Conservation (phyloP, 2,329 filamentous ascomycete genomes). For the Aureobasidium sp. region DNA sequence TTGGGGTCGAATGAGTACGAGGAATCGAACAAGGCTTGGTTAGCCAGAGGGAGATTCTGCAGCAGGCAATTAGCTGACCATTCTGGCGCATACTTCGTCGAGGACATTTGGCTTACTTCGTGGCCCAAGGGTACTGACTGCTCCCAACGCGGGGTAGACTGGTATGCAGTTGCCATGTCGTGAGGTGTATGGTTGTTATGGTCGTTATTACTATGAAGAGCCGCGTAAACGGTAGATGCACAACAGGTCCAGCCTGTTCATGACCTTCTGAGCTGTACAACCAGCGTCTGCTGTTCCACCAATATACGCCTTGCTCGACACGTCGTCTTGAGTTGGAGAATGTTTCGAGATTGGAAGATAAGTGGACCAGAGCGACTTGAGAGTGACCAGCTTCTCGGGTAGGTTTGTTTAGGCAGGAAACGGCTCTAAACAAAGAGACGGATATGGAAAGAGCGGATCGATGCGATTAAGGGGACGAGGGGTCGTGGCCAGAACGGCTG, state of each 20-base stretch:
- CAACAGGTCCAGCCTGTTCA: slow-evolving; percentile 11
- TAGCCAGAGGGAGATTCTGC: neutral
- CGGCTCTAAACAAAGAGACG: slow-evolving; percentile 4
- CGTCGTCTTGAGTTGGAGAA: neutral
- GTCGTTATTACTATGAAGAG: neutral
- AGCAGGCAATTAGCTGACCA: neutral
- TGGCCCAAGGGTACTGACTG: slow-evolving; percentile 5
- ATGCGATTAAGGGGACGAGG: slow-evolving; percentile 6
- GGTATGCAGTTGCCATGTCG: slow-evolving; percentile 10
- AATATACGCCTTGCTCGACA: neutral
- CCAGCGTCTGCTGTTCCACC: slow-evolving; percentile 3
- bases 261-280: neutral
- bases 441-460: slow-evolving; percentile 2
- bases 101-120: neutral
- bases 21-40: neutral
- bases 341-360: neutral
- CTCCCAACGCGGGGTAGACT: slow-evolving; percentile 11
- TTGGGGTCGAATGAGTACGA: slow-evolving; percentile 2
- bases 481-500: neutral
- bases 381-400: neutral
- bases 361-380: neutral
- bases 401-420: neutral
- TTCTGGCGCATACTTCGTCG: neutral
- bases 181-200: neutral
- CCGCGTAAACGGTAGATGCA: neutral